Percentiles rank a stretch among this genome's conserved stretches.
Conservation (phyloP, 2,329 filamentous ascomycete species). For the Aspergillus tanneri region DNA sequence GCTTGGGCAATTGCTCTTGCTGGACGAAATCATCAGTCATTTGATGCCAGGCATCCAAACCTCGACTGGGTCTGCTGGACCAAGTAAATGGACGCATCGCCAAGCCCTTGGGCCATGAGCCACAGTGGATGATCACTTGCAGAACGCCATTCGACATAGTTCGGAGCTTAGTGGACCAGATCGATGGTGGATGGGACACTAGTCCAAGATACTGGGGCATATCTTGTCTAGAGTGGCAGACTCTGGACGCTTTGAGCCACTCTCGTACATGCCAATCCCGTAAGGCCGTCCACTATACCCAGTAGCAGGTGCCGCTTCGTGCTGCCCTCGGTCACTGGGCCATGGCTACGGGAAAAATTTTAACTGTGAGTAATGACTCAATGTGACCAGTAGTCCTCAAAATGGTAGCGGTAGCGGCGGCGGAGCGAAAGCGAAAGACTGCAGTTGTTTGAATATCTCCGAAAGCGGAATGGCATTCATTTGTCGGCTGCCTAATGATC, state of each 20-base stretch:
- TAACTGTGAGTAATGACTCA: background rate
- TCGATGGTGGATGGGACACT: background rate
- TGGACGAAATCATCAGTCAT: conserved; percentile 10
- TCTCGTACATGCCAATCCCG: background rate
- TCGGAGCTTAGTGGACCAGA: conserved; percentile 2
- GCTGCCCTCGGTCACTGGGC: conserved; percentile 7
- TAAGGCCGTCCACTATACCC: background rate
- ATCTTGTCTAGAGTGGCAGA: conserved; percentile 7
- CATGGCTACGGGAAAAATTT: background rate
- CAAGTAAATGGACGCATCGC: conserved; percentile 1
- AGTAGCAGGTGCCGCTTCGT: background rate
- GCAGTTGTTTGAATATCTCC: conserved; percentile 2
- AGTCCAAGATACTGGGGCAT: background rate
- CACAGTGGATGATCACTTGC: conserved; percentile 7
- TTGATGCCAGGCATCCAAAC: conserved; percentile 8
- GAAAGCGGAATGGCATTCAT: conserved; percentile 2
- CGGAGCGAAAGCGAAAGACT: background rate
- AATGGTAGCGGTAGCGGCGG: background rate
- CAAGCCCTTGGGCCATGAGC: background rate
- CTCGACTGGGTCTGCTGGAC: conserved; percentile 9
- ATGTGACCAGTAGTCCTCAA: background rate
- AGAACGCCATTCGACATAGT: conserved; percentile 6
- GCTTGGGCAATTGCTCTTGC: background rate
- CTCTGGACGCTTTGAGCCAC: conserved; percentile 10
- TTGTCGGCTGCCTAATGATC: background rate